Conservation (phyloP, 768 basidiomycete genomes). For the Naematelia aurantialba region DNA sequence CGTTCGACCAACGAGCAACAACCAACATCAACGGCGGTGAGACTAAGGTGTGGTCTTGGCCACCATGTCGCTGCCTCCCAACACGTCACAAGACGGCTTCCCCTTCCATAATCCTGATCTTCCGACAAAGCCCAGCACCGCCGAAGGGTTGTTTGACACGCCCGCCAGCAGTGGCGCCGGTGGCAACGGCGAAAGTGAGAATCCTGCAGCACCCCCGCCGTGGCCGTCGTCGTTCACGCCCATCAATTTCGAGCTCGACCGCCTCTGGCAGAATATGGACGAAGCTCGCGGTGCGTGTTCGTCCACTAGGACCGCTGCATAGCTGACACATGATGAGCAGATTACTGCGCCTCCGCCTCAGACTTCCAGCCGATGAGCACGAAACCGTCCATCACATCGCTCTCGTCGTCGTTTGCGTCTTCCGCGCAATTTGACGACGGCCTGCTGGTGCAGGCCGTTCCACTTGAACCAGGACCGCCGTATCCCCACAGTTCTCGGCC, state of each 20-base stretch:
- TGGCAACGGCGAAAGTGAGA: no score
- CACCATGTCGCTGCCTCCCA: background rate
- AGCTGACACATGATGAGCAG: background rate
- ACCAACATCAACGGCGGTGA: no score
- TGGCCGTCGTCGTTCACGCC: background rate
- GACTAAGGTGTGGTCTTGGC: no score
- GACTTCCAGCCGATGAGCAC: no score
- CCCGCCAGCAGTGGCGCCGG: no score
- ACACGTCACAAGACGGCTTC: background rate
- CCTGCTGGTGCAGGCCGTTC: conserved; percentile 19
- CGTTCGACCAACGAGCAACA: no score
- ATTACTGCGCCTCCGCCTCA: no score
- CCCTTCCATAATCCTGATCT: background rate
- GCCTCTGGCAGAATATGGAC: background rate
- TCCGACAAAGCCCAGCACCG: background rate
- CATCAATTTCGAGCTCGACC: background rate
- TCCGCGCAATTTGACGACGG: background rate
- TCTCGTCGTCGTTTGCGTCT: conserved; percentile 10
- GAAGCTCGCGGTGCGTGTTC: background rate
- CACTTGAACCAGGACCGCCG: conserved; percentile 5
- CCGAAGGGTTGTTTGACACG: background rate
- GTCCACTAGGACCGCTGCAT: background rate
- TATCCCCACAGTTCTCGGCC: background rate
- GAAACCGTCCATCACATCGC: conserved; percentile 15
- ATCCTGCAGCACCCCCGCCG: no score